Evolutionary conservation across 495 filamentous ascomycete species (phyloP), one percentile per base, ranked within the genome.

Genomic region (Massariosphaeria phaeospora): DNA sequence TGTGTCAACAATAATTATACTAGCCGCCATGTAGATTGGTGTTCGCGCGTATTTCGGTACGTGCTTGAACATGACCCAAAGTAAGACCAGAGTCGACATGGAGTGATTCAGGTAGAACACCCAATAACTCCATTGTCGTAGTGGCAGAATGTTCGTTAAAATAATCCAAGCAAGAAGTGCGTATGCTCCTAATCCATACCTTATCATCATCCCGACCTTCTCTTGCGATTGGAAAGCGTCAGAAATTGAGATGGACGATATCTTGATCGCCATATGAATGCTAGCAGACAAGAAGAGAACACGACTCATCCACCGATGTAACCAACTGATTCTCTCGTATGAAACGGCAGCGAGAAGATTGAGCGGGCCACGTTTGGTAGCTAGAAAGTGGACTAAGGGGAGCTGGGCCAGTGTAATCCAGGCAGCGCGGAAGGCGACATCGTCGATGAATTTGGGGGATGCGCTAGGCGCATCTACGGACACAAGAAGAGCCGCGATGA

Each of bases 271-370:
- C 66, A 64, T 66, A 42, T 68, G 66, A 9, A 60, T 59, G 11
- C 51, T 66, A 3, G 56, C 60, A 15, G 56, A 63, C 12, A 68
- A 42, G 45, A 66, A 63, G 26, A 68, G 41, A 1, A 51, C 62
- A 0, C 59, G 48, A 3, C 62, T 60, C 11, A 43, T 45, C 66
- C 66, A 68, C 38, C 63, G 55, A 45, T 68, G 66, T 2, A 66
- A 31, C 66, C 66, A 68, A 38, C 62, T 66, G 40, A 68, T 42
- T 20, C 66, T 45, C 48, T 68, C 66, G 45, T 68, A 64, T n/a
- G 59, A 63, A 1, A 65, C 49, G 11, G 49, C 66, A 5, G 54
- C 62, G 0, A 66, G 47, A 11, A 46, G 2, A 27, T 48, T 66
- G 4, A 68, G 40, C 1, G 58, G 56, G 20, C 53, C 64, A 47